Evolutionary conservation across 1,284 basidiomycete genomes (phyloP).

Genomic region (Fomitopsis betulina): DNA sequence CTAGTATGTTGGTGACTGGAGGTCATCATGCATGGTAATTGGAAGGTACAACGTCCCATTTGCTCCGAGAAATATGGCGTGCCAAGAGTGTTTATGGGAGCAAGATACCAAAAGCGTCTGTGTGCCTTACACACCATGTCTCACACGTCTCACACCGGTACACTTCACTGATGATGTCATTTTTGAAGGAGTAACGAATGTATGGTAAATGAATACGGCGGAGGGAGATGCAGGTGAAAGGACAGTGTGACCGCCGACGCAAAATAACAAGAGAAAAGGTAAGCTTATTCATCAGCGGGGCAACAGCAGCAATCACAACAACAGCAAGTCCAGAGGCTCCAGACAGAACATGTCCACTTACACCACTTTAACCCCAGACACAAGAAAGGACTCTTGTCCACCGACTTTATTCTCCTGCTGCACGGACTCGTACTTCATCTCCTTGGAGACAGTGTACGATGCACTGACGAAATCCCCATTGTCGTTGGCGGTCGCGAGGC

Average conservation of each 20-base stretch:
- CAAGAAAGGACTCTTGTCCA: neutral
- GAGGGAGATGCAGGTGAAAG: neutral
- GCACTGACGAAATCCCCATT: neutral
- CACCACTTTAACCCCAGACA: conserved; percentile 1
- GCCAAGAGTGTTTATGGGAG: too few species aligned
- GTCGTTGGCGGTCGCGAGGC: neutral
- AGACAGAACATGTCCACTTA: neutral
- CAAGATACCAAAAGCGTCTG: too few species aligned
- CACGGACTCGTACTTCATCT: neutral
- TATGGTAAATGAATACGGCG: too few species aligned
- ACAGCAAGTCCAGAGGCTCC: neutral
- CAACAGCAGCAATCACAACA: conserved; percentile 3
- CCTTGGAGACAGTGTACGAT: neutral
- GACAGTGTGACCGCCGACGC: neutral
- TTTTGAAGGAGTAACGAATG: too few species aligned
- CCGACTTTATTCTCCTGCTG: neutral
- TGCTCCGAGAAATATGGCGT: too few species aligned
- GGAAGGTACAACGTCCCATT: too few species aligned
- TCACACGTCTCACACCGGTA: too few species aligned
- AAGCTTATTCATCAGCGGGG: neutral
- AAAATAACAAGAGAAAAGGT: neutral
- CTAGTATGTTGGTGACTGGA: conserved; percentile 65
- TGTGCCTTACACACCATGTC: too few species aligned
- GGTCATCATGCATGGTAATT: conserved; percentile 66
- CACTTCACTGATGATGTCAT: too few species aligned